These are phyloP conservation scores for Phyllosticta capitalensis DNA, from an alignment of 2,329 filamentous ascomycete genomes.

Conservation along the genomic window DNA sequence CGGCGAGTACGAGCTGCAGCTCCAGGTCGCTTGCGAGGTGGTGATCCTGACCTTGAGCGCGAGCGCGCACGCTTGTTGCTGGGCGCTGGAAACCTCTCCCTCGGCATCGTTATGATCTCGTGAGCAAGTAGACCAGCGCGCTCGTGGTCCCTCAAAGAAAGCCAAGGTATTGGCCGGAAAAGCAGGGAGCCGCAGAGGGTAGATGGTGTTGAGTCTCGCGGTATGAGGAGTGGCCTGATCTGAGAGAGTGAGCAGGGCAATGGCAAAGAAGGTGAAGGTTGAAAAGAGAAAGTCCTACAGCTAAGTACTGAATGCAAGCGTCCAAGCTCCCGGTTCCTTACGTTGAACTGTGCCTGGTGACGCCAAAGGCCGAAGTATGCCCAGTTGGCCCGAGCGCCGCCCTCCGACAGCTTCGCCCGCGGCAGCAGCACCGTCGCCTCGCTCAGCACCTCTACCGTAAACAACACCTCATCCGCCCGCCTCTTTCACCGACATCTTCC, in stretches of 20 bases:
- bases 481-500: not conserved
- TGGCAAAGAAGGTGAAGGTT: not conserved
- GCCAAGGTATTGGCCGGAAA: not conserved
- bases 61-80: slow-evolving; percentile 14
- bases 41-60: slow-evolving; percentile 24
- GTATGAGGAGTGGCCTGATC: not conserved
- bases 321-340: not conserved
- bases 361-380: slow-evolving; percentile 7
- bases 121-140: not conserved
- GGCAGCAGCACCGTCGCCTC: not conserved
- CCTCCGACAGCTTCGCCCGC: not conserved
- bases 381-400: slow-evolving; percentile 2
- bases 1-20: slow-evolving; percentile 16
- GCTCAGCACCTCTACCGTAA: slow-evolving; percentile 9
- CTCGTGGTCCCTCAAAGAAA: not conserved
- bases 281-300: not conserved
- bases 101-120: slow-evolving; percentile 3
- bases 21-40: slow-evolving; percentile 28
- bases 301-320: not conserved
- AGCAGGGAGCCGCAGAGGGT: not conserved
- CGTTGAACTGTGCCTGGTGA: not conserved
- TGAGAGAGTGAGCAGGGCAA: not conserved
- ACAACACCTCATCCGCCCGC: slow-evolving; percentile 13
- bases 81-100: slow-evolving; percentile 6
- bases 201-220: not conserved